Percentiles rank a stretch among this genome's conserved stretches.
These are phyloP conservation scores for Talaromyces sp. DNA, from an alignment of 2,329 filamentous ascomycete genomes.

Conservation along the genomic window DNA sequence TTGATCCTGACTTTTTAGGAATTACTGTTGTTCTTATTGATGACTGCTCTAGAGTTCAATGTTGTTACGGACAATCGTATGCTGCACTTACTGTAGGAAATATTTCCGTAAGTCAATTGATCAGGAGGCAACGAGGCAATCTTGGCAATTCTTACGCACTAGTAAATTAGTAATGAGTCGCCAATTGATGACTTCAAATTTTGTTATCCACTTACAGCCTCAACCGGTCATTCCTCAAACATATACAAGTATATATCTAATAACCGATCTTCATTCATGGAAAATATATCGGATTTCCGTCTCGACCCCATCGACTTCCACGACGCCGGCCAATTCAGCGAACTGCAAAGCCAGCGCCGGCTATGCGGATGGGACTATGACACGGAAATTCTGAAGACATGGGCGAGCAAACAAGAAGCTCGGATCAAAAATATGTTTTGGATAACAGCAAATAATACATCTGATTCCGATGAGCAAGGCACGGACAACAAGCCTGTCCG, in stretches of 20 bases:
- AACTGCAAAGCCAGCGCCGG: constrained; percentile 16
- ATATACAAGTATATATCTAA: background rate
- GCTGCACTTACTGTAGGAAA: no score
- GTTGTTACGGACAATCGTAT: no score
- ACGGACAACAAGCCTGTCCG: constrained; percentile 4
- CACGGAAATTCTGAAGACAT: constrained; percentile 10
- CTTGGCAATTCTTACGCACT: background rate
- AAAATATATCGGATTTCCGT: background rate
- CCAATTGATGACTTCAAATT: background rate
- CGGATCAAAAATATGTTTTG: constrained; percentile 18
- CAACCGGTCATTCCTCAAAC: background rate
- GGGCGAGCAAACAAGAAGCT: constrained; percentile 12
- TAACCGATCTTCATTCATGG: background rate
- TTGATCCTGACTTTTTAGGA: no score
- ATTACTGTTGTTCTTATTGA: no score
- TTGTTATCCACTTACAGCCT: background rate
- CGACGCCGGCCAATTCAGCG: constrained; percentile 13
- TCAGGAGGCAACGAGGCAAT: no score
- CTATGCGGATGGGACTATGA: constrained; percentile 19
- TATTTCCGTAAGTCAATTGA: no score
- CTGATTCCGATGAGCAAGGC: background rate
- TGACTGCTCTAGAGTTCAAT: no score
- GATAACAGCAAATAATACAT: constrained; percentile 13
- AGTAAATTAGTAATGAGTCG: background rate
- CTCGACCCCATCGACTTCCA: constrained; percentile 11